Evolutionary conservation across 139 green algal genomes (phyloP).

Genomic region (Zygnema circumcarinatum): DNA sequence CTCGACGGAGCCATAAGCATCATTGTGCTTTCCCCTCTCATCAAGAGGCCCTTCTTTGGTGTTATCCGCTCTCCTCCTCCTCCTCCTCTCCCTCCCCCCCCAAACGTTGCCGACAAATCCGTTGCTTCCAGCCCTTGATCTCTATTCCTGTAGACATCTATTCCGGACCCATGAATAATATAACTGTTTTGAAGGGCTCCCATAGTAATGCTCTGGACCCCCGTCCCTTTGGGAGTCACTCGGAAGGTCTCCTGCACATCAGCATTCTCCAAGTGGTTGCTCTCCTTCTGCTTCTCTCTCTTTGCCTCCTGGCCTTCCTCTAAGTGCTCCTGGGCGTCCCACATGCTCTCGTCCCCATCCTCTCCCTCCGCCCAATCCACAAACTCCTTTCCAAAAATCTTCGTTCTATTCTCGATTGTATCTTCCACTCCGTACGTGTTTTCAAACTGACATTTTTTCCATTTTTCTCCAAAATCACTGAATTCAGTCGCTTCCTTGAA

Average conservation of each 20-base stretch:
- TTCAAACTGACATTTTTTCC: constrained; percentile 80
- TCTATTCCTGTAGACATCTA: constrained; percentile 90
- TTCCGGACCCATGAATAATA: constrained; percentile 73
- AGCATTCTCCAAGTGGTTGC: neutral
- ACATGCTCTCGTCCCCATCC: constrained; percentile 56
- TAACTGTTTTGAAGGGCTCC: constrained; percentile 69
- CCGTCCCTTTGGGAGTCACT: constrained; percentile 38
- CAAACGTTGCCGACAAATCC: constrained; percentile 37
- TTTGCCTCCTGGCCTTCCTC: neutral
- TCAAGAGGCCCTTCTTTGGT: constrained; percentile 71
- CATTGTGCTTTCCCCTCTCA: constrained; percentile 81
- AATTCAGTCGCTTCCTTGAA: constrained; percentile 21
- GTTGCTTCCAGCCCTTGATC: constrained; percentile 75
- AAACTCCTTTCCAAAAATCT: constrained; percentile 70
- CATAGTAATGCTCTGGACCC: constrained; percentile 60
- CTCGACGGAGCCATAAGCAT: constrained; percentile 81
- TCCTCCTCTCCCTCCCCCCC: neutral
- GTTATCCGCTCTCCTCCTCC: constrained; percentile 28
- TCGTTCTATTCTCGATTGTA: constrained; percentile 64
- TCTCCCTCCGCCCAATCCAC: constrained; percentile 63
- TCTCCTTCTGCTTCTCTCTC: neutral
- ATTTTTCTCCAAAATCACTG: constrained; percentile 39
- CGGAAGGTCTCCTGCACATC: constrained; percentile 67
- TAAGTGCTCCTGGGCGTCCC: constrained; percentile 42
- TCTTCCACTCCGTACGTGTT: constrained; percentile 80